phyloP scores from a whole-genome alignment of 768 basidiomycete genomes.

The Trametopsis cervina region DNA sequence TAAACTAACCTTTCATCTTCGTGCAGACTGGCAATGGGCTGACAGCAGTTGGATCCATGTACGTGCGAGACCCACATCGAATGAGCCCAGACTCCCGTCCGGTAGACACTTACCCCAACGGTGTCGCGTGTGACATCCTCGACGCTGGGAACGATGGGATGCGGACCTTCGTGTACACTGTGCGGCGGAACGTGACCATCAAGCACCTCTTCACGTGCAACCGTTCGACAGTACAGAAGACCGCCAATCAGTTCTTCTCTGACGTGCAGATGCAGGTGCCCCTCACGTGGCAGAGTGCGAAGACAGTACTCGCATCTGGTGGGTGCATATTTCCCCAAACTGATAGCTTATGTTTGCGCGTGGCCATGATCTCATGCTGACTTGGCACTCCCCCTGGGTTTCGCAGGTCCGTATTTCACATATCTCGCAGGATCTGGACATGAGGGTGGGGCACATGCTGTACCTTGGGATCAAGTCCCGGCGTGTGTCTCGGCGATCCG shows the following conservation, averaged over 20 bases:
- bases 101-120: constrained; percentile 6
- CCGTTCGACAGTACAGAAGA: constrained; percentile 2
- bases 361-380: background rate
- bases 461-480: constrained; percentile 4
- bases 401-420: constrained; percentile 11
- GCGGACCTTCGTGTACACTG: constrained; percentile 7
- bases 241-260: constrained; percentile 4
- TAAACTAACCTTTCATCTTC: background rate
- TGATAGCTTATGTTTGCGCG: background rate
- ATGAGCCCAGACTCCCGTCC: constrained; percentile 6
- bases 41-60: constrained; percentile 6
- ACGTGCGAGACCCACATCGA: constrained; percentile 12
- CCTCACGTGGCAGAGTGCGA: constrained; percentile 9
- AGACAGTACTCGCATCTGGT: constrained; percentile 8
- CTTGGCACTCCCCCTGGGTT: background rate
- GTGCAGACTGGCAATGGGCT: constrained; percentile 7
- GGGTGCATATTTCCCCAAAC: too few relatives aligned
- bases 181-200: background rate
- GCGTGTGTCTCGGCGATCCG: constrained; percentile 5
- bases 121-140: background rate
- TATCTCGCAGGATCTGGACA: constrained; percentile 7
- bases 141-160: background rate
- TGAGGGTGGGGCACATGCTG: background rate
- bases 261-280: constrained; percentile 9
- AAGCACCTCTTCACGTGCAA: constrained; percentile 14